These are phyloP conservation scores for Lagerstroemia speciosa DNA, from an alignment of 345 rosid species.

Conservation along the genomic window DNA sequence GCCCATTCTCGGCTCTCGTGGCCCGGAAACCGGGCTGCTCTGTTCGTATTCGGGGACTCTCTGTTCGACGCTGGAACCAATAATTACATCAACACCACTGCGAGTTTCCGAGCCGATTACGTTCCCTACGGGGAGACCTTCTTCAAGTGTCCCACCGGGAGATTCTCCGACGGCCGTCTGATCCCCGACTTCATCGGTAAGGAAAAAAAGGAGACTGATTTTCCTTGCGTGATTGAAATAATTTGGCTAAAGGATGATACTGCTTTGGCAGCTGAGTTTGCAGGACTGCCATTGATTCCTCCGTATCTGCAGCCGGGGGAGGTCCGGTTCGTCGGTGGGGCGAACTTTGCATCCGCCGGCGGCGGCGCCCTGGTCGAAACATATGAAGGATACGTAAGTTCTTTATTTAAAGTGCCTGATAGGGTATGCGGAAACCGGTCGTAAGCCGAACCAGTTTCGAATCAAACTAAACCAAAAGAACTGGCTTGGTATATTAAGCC, in stretches of 20 bases:
- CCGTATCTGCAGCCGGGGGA: constrained; percentile 33
- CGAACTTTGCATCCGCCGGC: constrained; percentile 41
- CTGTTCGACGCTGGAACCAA: constrained; percentile 38
- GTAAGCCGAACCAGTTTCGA: too few relatives aligned
- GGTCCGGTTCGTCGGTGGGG: constrained; percentile 19
- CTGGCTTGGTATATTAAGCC: too few relatives aligned
- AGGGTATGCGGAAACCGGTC: too few relatives aligned
- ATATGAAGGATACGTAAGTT: constrained; percentile 3
- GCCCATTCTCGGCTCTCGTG: too few relatives aligned
- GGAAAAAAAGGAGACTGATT: background rate
- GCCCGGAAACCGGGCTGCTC: constrained; percentile 11
- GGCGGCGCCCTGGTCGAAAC: constrained; percentile 42
- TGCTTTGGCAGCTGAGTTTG: constrained; percentile 26
- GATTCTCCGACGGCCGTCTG: constrained; percentile 32
- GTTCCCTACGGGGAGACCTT: constrained; percentile 36
- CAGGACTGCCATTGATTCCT: constrained; percentile 36
- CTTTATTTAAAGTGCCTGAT: background rate
- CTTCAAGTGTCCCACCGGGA: constrained; percentile 33
- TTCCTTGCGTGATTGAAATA: background rate
- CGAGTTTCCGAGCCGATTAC: constrained; percentile 17
- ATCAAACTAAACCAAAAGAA: too few relatives aligned
- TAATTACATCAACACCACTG: constrained; percentile 27
- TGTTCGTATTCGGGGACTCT: constrained; percentile 42
- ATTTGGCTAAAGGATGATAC: too few relatives aligned
- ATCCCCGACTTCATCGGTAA: constrained; percentile 40